A percentile compares a stretch with the other conserved stretches of the same genome.
phyloP scores from a whole-genome alignment of 306 rosid species.

The Begonia peltatifolia region DNA sequence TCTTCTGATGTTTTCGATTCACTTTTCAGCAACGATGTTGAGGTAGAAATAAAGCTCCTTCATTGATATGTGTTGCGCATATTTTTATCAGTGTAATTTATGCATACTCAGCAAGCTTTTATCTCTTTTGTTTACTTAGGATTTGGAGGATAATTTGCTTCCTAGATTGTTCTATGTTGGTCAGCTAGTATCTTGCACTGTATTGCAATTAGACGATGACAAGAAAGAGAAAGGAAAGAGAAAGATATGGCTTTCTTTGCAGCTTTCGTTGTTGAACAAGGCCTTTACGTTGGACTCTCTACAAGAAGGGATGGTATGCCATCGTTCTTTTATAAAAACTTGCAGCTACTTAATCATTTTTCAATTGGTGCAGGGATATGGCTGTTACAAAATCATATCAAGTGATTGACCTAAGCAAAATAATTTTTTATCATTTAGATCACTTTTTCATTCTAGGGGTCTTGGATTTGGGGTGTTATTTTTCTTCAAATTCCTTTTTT shows the following conservation, averaged over 20 bases:
- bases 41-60: constrained; percentile 24
- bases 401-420: too few species aligned
- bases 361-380: too few species aligned
- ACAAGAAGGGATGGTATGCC: constrained; percentile 89
- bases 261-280: constrained; percentile 72
- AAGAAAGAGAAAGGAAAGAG: constrained; percentile 64
- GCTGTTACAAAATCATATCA: too few species aligned
- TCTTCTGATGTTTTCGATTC: constrained; percentile 69
- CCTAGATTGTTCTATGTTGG: constrained; percentile 53
- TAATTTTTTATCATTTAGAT: too few species aligned
- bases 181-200: constrained; percentile 73
- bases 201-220: constrained; percentile 57
- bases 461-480: too few species aligned
- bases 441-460: too few species aligned
- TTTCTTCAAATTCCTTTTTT: too few species aligned
- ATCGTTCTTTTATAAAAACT: too few species aligned
- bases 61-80: neutral
- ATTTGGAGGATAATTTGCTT: constrained; percentile 36
- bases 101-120: constrained; percentile 6
- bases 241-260: constrained; percentile 90
- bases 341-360: too few species aligned
- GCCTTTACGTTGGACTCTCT: constrained; percentile 51
- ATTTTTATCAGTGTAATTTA: neutral
- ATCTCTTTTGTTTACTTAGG: constrained; percentile 23
- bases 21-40: constrained; percentile 24